Evolutionary conservation across 768 basidiomycete genomes (phyloP), one percentile per base, ranked within the genome.

Genomic region (Tylopilus cervinicoccineus): DNA sequence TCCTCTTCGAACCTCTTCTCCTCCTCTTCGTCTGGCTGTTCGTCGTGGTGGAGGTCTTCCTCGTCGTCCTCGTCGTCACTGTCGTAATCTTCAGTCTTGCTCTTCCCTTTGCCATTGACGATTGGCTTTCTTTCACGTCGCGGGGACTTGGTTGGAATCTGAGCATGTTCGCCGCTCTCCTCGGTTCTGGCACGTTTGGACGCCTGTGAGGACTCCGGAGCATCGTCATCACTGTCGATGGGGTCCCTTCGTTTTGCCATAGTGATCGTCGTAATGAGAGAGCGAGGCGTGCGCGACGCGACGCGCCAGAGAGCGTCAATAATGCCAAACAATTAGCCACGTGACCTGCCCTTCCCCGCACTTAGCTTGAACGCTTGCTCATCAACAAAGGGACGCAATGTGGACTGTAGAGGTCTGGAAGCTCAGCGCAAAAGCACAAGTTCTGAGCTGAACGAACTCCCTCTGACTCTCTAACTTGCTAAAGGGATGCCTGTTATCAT

Each of bases 1-100:
- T 80, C 73, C 48, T 77, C 74, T 52, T 88, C 87, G 48, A 86
- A 83, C 59, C 73, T 70, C 52, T 80, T 77, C 46, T 87, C 84
- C n/a, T 79, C 79, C 27, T 76, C 76, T 47, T 81, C 78, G 43
- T 75, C 67, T 31, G 62, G 55, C 20, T 54, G 60, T 1, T 72
- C 72, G 9, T 67, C 69, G 7, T 70, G 63, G 5, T 67, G 68
- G 20, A 70, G 55, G 33, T 69, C 64, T 27, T 65, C 65, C 6
- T 67, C 62, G 31, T 64, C 61, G 5, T 66, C 64, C 5, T 62
- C 60, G 13, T 59, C 60, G 5, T 69, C 68, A 27, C 57, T 65
- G 1, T 62, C 66, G 5, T 60, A 55, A 13, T 60, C 67, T 24
- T 59, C 53, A 13, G 50, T 61, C 36, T 52, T 68, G 43, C 61